phyloP scores from a whole-genome alignment of 768 basidiomycete species.

The Podaxis sp. region DNA sequence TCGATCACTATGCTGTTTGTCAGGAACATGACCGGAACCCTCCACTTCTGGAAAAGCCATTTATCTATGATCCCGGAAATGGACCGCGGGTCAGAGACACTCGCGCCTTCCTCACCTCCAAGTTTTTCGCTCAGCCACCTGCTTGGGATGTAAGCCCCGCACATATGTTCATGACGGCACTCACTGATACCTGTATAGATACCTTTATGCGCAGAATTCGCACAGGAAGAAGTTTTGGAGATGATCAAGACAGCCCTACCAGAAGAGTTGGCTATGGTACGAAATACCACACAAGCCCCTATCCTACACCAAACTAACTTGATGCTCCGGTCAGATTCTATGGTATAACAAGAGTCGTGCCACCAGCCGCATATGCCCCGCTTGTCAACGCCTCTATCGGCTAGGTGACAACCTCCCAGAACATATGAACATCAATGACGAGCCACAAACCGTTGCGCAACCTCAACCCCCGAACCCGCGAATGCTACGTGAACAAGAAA shows the following conservation, averaged over 20 bases:
- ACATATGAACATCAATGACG: constrained; percentile 27
- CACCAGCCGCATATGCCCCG: constrained; percentile 69
- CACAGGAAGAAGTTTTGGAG: constrained; percentile 67
- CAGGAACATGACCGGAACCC: constrained; percentile 10
- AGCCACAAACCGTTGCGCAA: constrained; percentile 10
- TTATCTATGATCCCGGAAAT: constrained; percentile 74
- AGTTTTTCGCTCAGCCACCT: constrained; percentile 62
- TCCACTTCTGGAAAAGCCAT: constrained; percentile 39
- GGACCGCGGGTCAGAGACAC: constrained; percentile 71
- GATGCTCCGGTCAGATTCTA: constrained; percentile 43
- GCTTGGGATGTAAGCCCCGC: constrained; percentile 38
- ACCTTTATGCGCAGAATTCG: constrained; percentile 71
- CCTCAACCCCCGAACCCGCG: constrained; percentile 23
- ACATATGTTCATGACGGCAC: background rate
- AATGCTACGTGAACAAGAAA: constrained; percentile 55
- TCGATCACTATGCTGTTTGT: constrained; percentile 4
- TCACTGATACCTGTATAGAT: constrained; percentile 28
- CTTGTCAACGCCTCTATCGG: constrained; percentile 68
- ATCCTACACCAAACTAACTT: background rate
- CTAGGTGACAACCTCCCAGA: constrained; percentile 63
- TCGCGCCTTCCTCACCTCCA: constrained; percentile 59
- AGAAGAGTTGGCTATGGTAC: constrained; percentile 65
- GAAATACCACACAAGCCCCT: constrained; percentile 19
- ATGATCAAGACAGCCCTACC: constrained; percentile 70
- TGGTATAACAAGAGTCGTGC: constrained; percentile 86